Conservation (phyloP, 768 basidiomycete species). For the Pulveroboletus sp. region DNA sequence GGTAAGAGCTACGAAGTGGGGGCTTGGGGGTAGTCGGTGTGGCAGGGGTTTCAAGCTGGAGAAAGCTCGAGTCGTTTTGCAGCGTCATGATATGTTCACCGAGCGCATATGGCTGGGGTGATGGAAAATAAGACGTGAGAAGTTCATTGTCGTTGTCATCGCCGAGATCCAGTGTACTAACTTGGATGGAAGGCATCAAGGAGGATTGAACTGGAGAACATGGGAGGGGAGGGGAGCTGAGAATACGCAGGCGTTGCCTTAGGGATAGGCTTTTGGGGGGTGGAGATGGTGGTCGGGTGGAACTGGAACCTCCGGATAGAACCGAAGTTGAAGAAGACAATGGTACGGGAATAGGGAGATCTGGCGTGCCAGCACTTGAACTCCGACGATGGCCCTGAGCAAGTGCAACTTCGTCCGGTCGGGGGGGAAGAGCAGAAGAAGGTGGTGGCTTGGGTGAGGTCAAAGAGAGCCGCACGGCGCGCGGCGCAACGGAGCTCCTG, state of each 20-base stretch:
- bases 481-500: constrained; percentile 54
- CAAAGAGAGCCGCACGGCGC: constrained; percentile 54
- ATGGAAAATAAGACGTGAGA: constrained; percentile 16
- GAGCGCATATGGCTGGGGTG: constrained; percentile 30
- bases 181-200: constrained; percentile 21
- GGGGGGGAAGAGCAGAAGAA: constrained; percentile 53
- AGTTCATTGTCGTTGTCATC: constrained; percentile 27
- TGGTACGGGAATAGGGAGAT: constrained; percentile 43
- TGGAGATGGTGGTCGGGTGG: constrained; percentile 22
- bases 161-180: constrained; percentile 25
- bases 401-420: constrained; percentile 51
- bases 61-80: constrained; percentile 56
- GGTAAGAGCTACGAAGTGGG: constrained; percentile 19
- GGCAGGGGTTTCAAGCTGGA: constrained; percentile 48
- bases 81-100: constrained; percentile 56
- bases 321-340: constrained; percentile 36
- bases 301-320: constrained; percentile 32
- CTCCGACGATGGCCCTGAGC: constrained; percentile 27
- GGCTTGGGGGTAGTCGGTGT: constrained; percentile 26
- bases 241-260: constrained; percentile 61
- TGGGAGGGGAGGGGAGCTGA: constrained; percentile 51
- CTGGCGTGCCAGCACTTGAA: constrained; percentile 29
- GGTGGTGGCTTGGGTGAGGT: constrained; percentile 64
- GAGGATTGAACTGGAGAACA: constrained; percentile 24
- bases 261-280: constrained; percentile 38